Base-by-base conservation (phyloP, 352 stramenopile genomes). In the Pythium volutum region DNA sequence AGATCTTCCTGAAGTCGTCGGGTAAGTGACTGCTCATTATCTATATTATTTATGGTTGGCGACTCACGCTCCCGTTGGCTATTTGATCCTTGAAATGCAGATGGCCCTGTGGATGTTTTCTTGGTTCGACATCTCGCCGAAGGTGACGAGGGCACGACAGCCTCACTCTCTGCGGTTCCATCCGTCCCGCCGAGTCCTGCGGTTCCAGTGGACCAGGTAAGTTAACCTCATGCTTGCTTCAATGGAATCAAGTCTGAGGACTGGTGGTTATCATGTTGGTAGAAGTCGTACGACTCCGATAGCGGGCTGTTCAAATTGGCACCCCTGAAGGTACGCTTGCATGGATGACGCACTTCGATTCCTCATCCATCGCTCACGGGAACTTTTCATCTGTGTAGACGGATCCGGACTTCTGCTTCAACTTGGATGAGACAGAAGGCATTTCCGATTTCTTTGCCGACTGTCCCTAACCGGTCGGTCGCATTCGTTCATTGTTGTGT, bases 1-100 rank as follows among this genome's bases (percentile, higher is more conserved):
- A 98, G 70, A 97, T 98, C 60, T 98, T 95, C 42, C 71, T 98
- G n/a, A 95, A 96, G 62, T 93, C 81, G 36, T 87, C 80, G 74
- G 83, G 83, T 92, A 38, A 4, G 53, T 53, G 46, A 7, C 11
- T 53, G 18, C 14, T 53, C 25, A 20, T 12, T 12, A 20, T 36
- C 18, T 6, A 18, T 51, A 22, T 22, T 43, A 43, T 0, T 43
- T 18, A 20, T 2, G 18, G 14, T 43, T 20, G 36, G n/a, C 36
- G 18, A 16, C 18, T 18, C 36, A 43, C 36, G 15, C 34, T 12
- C 34, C 51, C 16, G 43, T 38, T 22, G 23, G 4, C 46, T 48
- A 9, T 33, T 34, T 7, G 6, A 39, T 27, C 27, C 6, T n/a
- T 34, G 18, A 18, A 38, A 26, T 27, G 15, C n/a, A 88, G 81